Percentiles rank a stretch among this genome's conserved stretches.
phyloP scores from a whole-genome alignment of 2,329 filamentous ascomycete species.

The Diaporthe longicolla region DNA sequence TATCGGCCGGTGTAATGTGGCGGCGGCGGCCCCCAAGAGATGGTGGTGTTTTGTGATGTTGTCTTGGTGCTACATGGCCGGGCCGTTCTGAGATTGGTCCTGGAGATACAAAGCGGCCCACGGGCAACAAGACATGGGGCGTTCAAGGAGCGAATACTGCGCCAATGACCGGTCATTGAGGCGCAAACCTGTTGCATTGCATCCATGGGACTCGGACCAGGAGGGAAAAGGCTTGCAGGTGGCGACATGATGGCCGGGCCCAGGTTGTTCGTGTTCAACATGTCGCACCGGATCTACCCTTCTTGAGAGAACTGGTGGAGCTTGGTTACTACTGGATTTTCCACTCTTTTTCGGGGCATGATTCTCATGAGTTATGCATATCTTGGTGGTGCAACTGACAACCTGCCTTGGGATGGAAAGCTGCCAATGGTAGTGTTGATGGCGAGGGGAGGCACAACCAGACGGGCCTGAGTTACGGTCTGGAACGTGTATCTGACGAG shows the following conservation, averaged over 20 bases:
- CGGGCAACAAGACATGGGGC: slow-evolving; percentile 17
- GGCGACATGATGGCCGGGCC: not conserved
- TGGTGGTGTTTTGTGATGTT: slow-evolving; percentile 1
- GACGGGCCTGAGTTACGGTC: not conserved
- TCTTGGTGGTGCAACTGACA: not conserved
- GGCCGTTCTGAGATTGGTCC: slow-evolving; percentile 31
- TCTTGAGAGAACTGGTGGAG: not conserved
- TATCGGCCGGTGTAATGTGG: slow-evolving; percentile 12
- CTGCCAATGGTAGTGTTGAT: not conserved
- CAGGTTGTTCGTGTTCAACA: not conserved
- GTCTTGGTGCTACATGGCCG: not conserved
- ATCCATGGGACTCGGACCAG: not conserved
- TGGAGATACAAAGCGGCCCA: slow-evolving; percentile 15
- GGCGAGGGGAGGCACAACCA: not conserved
- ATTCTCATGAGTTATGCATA: not conserved
- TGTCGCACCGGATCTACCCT: not conserved
- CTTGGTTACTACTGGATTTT: not conserved
- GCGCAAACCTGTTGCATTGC: slow-evolving; percentile 6
- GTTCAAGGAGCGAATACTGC: slow-evolving; percentile 20
- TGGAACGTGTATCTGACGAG: slow-evolving; percentile 2
- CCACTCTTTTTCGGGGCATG: not conserved
- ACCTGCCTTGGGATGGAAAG: not conserved
- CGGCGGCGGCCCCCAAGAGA: not conserved
- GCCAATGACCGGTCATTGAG: slow-evolving; percentile 29
- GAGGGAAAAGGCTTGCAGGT: not conserved